Conservation (phyloP, 2,329 filamentous ascomycete genomes). For the Penicillium sp. region DNA sequence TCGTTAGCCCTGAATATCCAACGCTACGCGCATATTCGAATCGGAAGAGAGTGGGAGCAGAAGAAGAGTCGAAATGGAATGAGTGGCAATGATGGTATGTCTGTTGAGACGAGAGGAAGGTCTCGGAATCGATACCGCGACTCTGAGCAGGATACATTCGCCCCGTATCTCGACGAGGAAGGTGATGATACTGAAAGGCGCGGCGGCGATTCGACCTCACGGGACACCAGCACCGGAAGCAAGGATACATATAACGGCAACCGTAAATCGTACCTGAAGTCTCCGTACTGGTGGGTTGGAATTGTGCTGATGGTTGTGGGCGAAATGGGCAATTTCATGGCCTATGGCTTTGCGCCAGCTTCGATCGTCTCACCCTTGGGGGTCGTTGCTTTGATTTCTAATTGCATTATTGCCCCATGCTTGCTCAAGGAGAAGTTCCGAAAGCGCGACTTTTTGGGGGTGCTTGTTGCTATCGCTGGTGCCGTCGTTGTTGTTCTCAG, state of each 20-base stretch:
- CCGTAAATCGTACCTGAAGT: slow-evolving; percentile 74
- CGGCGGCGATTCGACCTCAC: slow-evolving; percentile 36
- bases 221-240: slow-evolving; percentile 36
- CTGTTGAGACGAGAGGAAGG: slow-evolving; percentile 13
- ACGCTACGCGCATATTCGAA: slow-evolving; percentile 84
- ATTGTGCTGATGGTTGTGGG: slow-evolving; percentile 89
- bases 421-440: slow-evolving; percentile 91
- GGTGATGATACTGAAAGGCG: slow-evolving; percentile 29
- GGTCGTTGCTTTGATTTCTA: slow-evolving; percentile 93
- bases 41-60: slow-evolving; percentile 66
- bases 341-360: slow-evolving; percentile 94
- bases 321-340: slow-evolving; percentile 93
- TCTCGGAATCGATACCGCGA: slow-evolving; percentile 12
- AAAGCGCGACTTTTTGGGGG: slow-evolving; percentile 77
- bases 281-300: slow-evolving; percentile 94
- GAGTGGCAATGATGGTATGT: slow-evolving; percentile 33
- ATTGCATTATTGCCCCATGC: slow-evolving; percentile 92
- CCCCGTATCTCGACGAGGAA: slow-evolving; percentile 30
- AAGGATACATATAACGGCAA: slow-evolving; percentile 40
- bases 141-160: slow-evolving; percentile 19
- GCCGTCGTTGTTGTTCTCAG: slow-evolving; percentile 91
- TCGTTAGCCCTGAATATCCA: slow-evolving; percentile 95
- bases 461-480: slow-evolving; percentile 78
- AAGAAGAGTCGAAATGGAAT: slow-evolving; percentile 53
- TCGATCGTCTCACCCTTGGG: slow-evolving; percentile 95